These are phyloP conservation scores for Tricholoma terreum DNA, from an alignment of 768 basidiomycete species.

Conservation along the genomic window DNA sequence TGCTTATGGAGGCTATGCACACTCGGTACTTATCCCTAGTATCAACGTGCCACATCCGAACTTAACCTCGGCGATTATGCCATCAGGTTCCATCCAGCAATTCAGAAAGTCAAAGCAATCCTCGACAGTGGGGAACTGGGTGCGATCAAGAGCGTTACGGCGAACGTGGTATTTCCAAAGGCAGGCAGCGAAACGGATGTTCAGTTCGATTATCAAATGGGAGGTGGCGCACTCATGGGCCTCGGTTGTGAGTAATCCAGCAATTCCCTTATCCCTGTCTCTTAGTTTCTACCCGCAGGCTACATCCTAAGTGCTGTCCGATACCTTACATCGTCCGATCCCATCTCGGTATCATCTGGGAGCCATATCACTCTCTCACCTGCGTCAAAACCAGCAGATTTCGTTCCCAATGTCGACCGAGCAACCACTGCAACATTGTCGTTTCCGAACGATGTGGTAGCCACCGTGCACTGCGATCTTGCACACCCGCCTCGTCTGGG, in stretches of 20 bases:
- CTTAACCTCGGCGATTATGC: constrained; percentile 6
- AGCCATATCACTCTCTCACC: constrained; percentile 26
- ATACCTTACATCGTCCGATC: constrained; percentile 40
- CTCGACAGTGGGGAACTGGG: constrained; percentile 55
- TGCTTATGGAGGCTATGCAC: constrained; percentile 60
- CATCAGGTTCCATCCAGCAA: constrained; percentile 60
- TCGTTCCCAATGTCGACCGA: constrained; percentile 24
- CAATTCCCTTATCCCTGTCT: neutral
- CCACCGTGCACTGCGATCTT: constrained; percentile 32
- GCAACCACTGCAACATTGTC: constrained; percentile 23
- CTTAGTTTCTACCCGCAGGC: constrained; percentile 23
- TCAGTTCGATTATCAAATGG: constrained; percentile 47
- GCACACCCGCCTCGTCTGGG: constrained; percentile 21
- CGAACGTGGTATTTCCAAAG: constrained; percentile 32
- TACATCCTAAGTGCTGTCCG: constrained; percentile 44
- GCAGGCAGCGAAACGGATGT: constrained; percentile 37
- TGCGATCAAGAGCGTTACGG: constrained; percentile 39
- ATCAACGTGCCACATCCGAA: constrained; percentile 1
- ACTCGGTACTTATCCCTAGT: constrained; percentile 30
- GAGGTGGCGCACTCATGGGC: constrained; percentile 65
- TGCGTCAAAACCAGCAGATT: constrained; percentile 19
- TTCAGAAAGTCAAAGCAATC: constrained; percentile 50
- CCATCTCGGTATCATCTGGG: constrained; percentile 38
- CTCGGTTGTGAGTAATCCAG: constrained; percentile 41
- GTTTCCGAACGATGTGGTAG: constrained; percentile 28